Conservation (phyloP, 163 green algal genomes). For the Smithsoniella earleae region DNA sequence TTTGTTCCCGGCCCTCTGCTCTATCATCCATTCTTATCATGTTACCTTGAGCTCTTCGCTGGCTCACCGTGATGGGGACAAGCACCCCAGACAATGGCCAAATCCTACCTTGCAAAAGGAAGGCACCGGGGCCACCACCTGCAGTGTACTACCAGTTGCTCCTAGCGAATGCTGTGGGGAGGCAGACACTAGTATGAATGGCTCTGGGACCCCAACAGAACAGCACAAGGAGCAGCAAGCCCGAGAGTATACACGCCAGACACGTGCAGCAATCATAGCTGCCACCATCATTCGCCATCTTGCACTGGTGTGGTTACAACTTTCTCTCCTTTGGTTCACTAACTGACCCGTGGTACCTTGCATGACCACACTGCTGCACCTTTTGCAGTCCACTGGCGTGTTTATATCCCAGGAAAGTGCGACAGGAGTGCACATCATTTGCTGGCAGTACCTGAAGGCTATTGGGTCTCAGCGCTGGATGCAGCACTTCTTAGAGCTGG, state of each 20-base stretch:
- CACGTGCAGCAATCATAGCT: neutral
- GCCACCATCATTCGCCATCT: neutral
- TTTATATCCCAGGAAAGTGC: neutral
- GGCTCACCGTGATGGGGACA: neutral
- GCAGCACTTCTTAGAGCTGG: neutral
- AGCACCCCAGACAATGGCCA: no score
- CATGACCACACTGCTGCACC: neutral
- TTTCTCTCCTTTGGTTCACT: neutral
- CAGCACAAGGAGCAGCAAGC: neutral
- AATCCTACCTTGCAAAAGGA: no score
- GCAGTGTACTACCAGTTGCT: slow-evolving; percentile 10
- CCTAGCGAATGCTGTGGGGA: neutral
- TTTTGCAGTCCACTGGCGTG: neutral
- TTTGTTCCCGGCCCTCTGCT: slow-evolving; percentile 6
- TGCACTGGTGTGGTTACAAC: neutral
- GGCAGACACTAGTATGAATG: neutral
- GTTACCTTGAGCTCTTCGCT: neutral
- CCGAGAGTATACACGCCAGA: neutral
- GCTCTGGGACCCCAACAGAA: neutral
- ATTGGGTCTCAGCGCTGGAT: neutral
- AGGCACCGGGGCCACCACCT: neutral
- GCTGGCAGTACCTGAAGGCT: neutral
- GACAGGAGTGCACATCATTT: neutral
- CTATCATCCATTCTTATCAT: neutral
- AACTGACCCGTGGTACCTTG: neutral